phyloP scores from a whole-genome alignment of 768 basidiomycete genomes.

The Leccinum sublutescens region DNA sequence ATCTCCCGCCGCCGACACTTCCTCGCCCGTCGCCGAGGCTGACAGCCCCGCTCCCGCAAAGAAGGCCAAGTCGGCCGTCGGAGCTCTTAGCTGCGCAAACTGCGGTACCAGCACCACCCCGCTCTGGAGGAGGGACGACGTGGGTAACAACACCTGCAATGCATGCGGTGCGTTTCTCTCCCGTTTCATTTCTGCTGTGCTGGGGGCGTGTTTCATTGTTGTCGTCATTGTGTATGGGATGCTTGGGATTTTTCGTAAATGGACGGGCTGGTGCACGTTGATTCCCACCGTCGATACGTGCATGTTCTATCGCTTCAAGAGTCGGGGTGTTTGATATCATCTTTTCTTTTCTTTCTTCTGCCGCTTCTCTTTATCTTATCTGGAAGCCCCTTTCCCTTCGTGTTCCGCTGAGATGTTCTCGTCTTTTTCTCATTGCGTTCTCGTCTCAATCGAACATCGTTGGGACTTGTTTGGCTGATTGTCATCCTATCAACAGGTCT shows the following conservation, averaged over 20 bases:
- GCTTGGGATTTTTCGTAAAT: conserved; percentile 20
- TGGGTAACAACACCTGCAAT: conserved; percentile 93
- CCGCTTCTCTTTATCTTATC: conserved; percentile 26
- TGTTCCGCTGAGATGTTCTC: not conserved
- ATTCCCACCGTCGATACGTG: conserved; percentile 17
- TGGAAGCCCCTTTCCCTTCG: conserved; percentile 17
- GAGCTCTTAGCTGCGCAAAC: conserved; percentile 81
- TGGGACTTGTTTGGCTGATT: conserved; percentile 12
- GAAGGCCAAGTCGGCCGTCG: conserved; percentile 46
- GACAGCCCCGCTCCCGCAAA: conserved; percentile 33
- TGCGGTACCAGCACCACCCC: conserved; percentile 90
- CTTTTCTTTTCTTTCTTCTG: conserved; percentile 22
- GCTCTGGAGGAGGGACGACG: conserved; percentile 85
- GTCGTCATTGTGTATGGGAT: conserved; percentile 10
- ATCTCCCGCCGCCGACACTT: conserved; percentile 34
- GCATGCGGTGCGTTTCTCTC: conserved; percentile 73
- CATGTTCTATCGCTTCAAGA: conserved; percentile 21
- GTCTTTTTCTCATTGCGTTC: not conserved
- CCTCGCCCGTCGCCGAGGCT: conserved; percentile 33
- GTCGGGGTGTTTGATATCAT: conserved; percentile 11
- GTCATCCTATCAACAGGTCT: conserved; percentile 56
- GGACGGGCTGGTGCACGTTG: conserved; percentile 22
- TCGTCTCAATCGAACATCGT: conserved; percentile 1
- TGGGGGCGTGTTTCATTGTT: conserved; percentile 21
- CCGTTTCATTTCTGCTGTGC: conserved; percentile 28